phyloP scores from a whole-genome alignment of 2,329 filamentous ascomycete genomes.

The Colletotrichum eleusines region DNA sequence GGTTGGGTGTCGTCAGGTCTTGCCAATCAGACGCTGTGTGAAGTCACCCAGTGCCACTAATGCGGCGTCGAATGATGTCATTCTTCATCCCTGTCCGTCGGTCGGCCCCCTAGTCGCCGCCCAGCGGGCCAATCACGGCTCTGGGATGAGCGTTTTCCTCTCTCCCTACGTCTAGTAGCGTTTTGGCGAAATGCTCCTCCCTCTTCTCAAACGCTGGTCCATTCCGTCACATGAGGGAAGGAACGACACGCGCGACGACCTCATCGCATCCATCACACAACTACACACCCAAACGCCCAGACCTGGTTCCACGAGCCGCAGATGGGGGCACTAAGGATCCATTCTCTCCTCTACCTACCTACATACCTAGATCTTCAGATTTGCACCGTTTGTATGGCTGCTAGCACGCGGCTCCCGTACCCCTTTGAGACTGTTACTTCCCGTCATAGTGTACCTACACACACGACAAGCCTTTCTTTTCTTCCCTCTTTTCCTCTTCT shows the following conservation, averaged over 20 bases:
- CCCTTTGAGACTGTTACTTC: background rate
- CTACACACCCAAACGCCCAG: background rate
- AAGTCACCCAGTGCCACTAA: conserved; percentile 40
- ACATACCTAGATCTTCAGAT: conserved; percentile 36
- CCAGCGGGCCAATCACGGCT: conserved; percentile 16
- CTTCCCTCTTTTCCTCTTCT: background rate
- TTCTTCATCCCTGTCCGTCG: conserved; percentile 11
- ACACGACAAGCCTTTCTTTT: conserved; percentile 12
- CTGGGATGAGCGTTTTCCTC: conserved; percentile 25
- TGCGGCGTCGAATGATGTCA: conserved; percentile 37
- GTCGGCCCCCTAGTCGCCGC: conserved; percentile 18
- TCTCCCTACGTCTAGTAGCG: conserved; percentile 24
- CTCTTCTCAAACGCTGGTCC: conserved; percentile 36
- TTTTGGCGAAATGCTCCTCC: conserved; percentile 31
- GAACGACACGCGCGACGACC: conserved; percentile 37
- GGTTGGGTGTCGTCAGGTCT: conserved; percentile 37
- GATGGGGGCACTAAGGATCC: background rate
- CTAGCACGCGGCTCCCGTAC: conserved; percentile 31
- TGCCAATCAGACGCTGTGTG: conserved; percentile 35
- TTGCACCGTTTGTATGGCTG: conserved; percentile 28
- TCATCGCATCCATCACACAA: conserved; percentile 27
- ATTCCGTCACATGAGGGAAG: conserved; percentile 39
- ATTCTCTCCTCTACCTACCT: conserved; percentile 19
- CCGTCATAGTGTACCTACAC: background rate
- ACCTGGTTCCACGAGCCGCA: conserved; percentile 18